A percentile compares a stretch with the other conserved stretches of the same genome.
phyloP scores from a whole-genome alignment of 306 rosid genomes.

The Citrullus mucosospermus region DNA sequence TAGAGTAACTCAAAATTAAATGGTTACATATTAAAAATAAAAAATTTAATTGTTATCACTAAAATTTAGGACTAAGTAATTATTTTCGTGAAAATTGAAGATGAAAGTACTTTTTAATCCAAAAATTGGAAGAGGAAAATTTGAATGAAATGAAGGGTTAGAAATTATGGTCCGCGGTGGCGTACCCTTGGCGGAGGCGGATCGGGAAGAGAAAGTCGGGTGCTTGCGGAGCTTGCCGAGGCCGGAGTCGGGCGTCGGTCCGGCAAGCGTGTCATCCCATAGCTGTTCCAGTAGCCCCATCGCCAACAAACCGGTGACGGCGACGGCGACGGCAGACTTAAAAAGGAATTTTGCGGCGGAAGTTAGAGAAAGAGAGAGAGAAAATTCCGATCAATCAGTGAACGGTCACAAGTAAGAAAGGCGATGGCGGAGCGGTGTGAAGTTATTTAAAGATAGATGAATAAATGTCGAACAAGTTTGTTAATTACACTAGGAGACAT shows the following conservation, averaged over 20 bases:
- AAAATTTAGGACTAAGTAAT: no score
- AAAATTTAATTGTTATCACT: no score
- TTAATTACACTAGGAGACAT: not conserved
- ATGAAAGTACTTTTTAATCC: no score
- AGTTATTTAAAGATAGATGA: not conserved
- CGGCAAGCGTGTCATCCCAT: constrained; percentile 97
- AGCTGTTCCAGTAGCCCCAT: constrained; percentile 91
- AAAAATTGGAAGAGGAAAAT: no score
- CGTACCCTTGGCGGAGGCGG: constrained; percentile 60
- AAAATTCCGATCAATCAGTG: not conserved
- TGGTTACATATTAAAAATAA: no score
- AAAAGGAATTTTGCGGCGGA: not conserved
- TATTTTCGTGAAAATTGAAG: no score
- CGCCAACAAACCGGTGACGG: not conserved
- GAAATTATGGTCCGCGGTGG: not conserved
- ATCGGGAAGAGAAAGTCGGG: constrained; percentile 24
- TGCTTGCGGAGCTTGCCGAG: constrained; percentile 79
- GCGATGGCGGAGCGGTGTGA: not conserved
- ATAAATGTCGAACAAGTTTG: not conserved
- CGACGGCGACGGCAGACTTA: not conserved
- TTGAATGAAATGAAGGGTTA: not conserved
- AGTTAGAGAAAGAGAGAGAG: not conserved
- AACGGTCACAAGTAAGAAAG: no score
- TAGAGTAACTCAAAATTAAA: no score
- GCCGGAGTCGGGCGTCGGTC: constrained; percentile 74